Base-by-base conservation (phyloP, 495 filamentous ascomycete species). In the Tuber magnatum region DNA sequence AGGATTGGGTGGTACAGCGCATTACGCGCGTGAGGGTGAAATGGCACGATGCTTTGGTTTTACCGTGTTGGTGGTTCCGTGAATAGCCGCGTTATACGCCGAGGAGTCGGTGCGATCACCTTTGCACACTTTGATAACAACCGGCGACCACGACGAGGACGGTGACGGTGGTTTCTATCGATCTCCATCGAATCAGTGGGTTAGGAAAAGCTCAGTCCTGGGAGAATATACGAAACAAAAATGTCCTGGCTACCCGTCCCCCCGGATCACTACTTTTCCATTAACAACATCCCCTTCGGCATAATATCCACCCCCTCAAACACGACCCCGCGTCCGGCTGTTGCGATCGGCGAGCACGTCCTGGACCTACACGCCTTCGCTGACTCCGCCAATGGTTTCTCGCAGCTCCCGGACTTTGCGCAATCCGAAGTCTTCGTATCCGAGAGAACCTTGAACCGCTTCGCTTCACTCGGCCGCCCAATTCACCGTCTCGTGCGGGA, bases 221-320 rank as follows among this genome's bases (percentile, higher is more conserved):
- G 14, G 43, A 48, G 20, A 9, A 65, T 35, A 32, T 28, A 65
- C 16, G n/a, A n/a, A n/a, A 35, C 56, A 35, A 16, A 61, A 65
- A 61, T 65, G 61, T 88, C 86, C 74, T 93, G 91, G 91, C 84
- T 93, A 51, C 82, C 86, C 48, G 90, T 94, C 72, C 88, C 90
- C 65, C 81, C 85, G 69, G 85, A 86, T 77, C 90, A 89, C 69
- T 88, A 89, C 74, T 98, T 98, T 85, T 95, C 94, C 22, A 85
- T 98, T 69, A 87, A 90, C 78, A 97, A 98, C 84, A 91, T 98
- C 76, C 94, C 94, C 24, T 97, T 98, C 83, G 94, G 94, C 77
- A 93, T 97, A 83, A 92, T 97, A 82, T 88, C 85, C 72, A 90
- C 90, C 0, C 76, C 86, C 3, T 80, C 84, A 24, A 84, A 88